Percentiles rank a stretch among this genome's conserved stretches.
phyloP scores from a whole-genome alignment of 225 moss, liverwort and hornwort species.

The Pseudoscleropodium purum region DNA sequence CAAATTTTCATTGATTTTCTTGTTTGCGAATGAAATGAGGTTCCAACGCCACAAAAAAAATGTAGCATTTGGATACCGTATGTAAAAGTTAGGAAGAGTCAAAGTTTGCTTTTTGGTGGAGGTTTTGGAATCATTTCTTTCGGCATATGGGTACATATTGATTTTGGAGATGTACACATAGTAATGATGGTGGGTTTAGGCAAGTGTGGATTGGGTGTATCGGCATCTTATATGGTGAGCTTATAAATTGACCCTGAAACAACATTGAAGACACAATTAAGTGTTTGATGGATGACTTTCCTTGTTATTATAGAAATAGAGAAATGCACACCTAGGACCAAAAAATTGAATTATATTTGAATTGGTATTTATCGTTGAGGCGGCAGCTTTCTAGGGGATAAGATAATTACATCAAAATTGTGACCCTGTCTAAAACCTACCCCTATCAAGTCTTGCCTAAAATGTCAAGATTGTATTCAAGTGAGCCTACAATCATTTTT shows the following conservation, averaged over 20 bases:
- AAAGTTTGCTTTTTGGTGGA: not conserved
- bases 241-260: not conserved
- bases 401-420: accelerated
- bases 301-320: not conserved
- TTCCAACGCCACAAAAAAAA: accelerated
- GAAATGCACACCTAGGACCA: too few species aligned
- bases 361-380: not conserved
- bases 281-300: accelerated
- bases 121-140: not conserved
- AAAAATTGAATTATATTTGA: not conserved
- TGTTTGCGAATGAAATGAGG: too few species aligned
- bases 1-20: not conserved
- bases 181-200: not conserved
- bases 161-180: accelerated
- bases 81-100: not conserved
- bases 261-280: accelerated
- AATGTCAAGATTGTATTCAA: not conserved
- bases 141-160: accelerated
- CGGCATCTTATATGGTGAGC: not conserved
- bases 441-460: not conserved
- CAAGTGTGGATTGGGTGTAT: too few species aligned
- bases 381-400: accelerated
- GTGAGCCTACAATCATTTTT: accelerated
- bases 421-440: not conserved
- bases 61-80: accelerated